A percentile compares a stretch with the other conserved stretches of the same genome.
These are phyloP conservation scores for Begonia fuchsioides DNA, from an alignment of 306 rosid species.

Conservation along the genomic window DNA sequence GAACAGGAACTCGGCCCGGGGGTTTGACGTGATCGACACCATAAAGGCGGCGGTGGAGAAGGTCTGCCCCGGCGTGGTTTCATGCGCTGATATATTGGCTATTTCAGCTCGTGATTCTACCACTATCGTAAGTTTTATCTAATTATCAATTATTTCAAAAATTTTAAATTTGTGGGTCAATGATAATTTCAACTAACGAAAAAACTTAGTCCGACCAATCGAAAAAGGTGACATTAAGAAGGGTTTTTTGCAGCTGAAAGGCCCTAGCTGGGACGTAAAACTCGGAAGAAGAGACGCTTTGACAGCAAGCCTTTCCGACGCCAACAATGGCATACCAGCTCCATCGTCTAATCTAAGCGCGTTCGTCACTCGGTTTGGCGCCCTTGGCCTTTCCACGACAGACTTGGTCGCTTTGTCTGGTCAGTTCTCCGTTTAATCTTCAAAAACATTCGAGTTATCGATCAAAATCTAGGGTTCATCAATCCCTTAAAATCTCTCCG, in stretches of 20 bases:
- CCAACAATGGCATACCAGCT: constrained; percentile 56
- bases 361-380: constrained; percentile 28
- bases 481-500: neutral
- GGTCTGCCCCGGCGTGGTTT: constrained; percentile 13
- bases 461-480: neutral
- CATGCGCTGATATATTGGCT: constrained; percentile 23
- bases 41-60: constrained; percentile 13
- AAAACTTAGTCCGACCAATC: no score
- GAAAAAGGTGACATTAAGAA: no score
- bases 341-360: constrained; percentile 23
- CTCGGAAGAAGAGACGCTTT: constrained; percentile 81
- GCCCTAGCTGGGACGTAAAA: constrained; percentile 65
- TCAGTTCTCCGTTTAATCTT: constrained; percentile 6
- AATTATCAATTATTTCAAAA: no score
- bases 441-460: neutral
- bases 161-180: no score
- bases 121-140: constrained; percentile 24
- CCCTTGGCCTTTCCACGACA: constrained; percentile 38
- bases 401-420: constrained; percentile 91
- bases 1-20: constrained; percentile 16
- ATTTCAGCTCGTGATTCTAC: constrained; percentile 62
- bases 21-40: constrained; percentile 14
- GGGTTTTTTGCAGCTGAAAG: constrained; percentile 55
- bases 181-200: no score
- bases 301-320: constrained; percentile 41